phyloP scores from a whole-genome alignment of 2,329 filamentous ascomycete species.

The Pseudopyricularia javanii region DNA sequence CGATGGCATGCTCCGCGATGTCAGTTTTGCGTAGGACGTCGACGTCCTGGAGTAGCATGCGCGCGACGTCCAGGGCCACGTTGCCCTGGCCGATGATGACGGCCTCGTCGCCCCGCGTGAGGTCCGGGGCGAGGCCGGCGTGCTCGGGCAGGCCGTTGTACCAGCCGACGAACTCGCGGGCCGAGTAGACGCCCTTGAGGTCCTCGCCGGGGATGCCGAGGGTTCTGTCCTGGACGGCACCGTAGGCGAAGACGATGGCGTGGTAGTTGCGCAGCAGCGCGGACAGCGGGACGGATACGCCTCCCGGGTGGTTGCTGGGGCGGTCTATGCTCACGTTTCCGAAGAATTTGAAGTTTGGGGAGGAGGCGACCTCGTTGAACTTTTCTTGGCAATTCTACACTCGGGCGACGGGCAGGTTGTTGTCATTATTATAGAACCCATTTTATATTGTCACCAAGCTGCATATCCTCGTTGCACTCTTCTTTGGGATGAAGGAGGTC shows the following conservation, averaged over 20 bases:
- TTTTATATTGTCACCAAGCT: neutral
- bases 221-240: constrained; percentile 70
- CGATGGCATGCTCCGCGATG: constrained; percentile 75
- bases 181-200: constrained; percentile 68
- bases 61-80: constrained; percentile 85
- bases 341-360: constrained; percentile 75
- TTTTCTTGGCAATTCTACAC: constrained; percentile 83
- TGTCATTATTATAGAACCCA: neutral
- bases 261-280: constrained; percentile 74
- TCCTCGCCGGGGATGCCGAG: constrained; percentile 73
- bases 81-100: constrained; percentile 92
- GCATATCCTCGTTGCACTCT: neutral
- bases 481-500: too few species aligned
- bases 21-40: constrained; percentile 69
- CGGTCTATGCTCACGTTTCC: constrained; percentile 77
- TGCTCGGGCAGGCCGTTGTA: constrained; percentile 92
- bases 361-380: constrained; percentile 77
- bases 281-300: constrained; percentile 49
- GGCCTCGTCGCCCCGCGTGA: constrained; percentile 66
- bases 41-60: constrained; percentile 69
- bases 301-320: constrained; percentile 21
- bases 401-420: too few species aligned
- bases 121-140: constrained; percentile 56
- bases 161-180: constrained; percentile 91
- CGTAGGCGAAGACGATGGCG: constrained; percentile 85